phyloP scores from a whole-genome alignment of 768 basidiomycete species.

The Kwoniella botswanensis region DNA sequence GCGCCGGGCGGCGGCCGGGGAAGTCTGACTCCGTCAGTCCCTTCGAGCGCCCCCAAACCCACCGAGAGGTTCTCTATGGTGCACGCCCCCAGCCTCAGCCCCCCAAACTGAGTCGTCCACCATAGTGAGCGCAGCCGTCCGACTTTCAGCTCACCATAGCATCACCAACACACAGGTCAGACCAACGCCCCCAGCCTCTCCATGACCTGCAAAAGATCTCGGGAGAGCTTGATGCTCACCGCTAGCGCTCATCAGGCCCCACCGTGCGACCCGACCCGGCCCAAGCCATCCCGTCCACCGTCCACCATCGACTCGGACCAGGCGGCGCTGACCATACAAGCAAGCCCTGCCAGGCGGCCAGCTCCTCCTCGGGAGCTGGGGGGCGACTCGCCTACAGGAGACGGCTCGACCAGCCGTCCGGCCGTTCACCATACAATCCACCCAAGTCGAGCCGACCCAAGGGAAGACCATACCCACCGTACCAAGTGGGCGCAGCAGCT shows the following conservation, averaged over 20 bases:
- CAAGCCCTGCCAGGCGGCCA: neutral
- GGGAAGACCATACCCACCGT: too few species aligned
- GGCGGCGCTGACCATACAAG: neutral
- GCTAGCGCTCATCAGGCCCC: too few species aligned
- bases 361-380: neutral
- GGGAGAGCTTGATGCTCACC: too few species aligned
- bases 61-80: neutral
- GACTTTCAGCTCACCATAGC: neutral
- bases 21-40: too few species aligned
- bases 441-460: too few species aligned
- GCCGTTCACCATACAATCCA: slow-evolving; percentile 1
- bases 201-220: too few species aligned
- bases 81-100: neutral
- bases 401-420: too few species aligned
- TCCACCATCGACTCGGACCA: neutral
- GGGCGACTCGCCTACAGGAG: neutral
- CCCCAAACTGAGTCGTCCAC: slow-evolving; percentile 1
- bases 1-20: neutral
- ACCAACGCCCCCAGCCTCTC: neutral
- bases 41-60: neutral
- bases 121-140: neutral
- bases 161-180: neutral
- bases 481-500: too few species aligned
- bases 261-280: neutral
- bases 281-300: neutral